Conservation (phyloP, 2,329 filamentous ascomycete species). For the Hirsutella thompsonii region DNA sequence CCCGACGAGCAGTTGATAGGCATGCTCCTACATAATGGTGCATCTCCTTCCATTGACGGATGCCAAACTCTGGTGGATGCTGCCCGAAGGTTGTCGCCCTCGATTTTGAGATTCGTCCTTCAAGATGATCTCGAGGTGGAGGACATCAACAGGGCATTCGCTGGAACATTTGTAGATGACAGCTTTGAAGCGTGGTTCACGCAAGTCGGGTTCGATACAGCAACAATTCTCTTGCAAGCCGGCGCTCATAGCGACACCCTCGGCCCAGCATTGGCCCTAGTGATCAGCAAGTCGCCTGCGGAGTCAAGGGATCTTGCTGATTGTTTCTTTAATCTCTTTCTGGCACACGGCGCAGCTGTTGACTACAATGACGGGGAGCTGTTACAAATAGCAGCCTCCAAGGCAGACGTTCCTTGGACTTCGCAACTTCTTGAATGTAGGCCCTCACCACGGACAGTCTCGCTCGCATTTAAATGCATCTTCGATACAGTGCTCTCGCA, state of each 20-base stretch:
- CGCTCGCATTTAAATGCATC: conserved; percentile 40
- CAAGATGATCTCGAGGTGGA: conserved; percentile 24
- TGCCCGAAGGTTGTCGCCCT: conserved; percentile 22
- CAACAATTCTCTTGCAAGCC: conserved; percentile 33
- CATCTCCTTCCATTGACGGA: conserved; percentile 36
- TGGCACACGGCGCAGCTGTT: conserved; percentile 28
- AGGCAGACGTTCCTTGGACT: conserved; percentile 36
- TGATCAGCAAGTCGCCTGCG: conserved; percentile 28
- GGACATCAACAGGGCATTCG: conserved; percentile 32
- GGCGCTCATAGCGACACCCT: conserved; percentile 33
- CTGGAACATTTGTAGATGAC: conserved; percentile 27
- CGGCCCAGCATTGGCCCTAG: conserved; percentile 29
- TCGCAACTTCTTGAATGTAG: conserved; percentile 33
- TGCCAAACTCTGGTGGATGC: conserved; percentile 41
- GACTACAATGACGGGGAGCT: conserved; percentile 40
- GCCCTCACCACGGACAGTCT: conserved; percentile 36
- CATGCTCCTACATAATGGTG: conserved; percentile 35
- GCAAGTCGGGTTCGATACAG: conserved; percentile 30
- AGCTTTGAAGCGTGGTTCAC: conserved; percentile 32
- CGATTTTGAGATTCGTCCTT: conserved; percentile 29
- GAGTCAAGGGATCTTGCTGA: conserved; percentile 27
- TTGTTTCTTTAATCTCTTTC: conserved; percentile 28
- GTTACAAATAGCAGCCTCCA: conserved; percentile 38
- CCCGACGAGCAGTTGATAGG: conserved; percentile 32
- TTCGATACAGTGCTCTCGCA: conserved; percentile 38